Base-by-base conservation (phyloP, 2,329 filamentous ascomycete genomes). In the Botryotinia convoluta region DNA sequence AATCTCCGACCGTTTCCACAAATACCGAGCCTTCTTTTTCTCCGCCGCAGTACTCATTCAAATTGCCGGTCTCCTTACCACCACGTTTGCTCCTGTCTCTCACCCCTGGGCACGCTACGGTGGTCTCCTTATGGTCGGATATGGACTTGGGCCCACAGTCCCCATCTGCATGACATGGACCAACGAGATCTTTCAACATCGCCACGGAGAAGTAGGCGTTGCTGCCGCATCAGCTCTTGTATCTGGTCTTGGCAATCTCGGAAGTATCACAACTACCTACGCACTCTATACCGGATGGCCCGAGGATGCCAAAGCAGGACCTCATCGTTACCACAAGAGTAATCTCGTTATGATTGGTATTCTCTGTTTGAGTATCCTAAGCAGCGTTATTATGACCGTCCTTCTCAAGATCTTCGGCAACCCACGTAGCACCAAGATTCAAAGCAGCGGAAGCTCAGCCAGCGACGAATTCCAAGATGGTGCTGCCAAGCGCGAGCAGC, bases 101-200 rank as follows among this genome's bases (percentile, higher is more conserved):
- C 89, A 90, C 77, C 89, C 91, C 54, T 97, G 94, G 93, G 91
- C 93, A 2, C 90, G 94, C 60, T 97, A 97, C 80, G 93, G 92
- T 65, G 94, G 94, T 6, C 88, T 97, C n/a, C 84, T 97, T 69
- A 91, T 97, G 83, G 92, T 97, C 51, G 94, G 94, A 7, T 97
- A 97, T 79, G 94, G 94, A 0, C 90, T 97, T 2, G 94, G 94
- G 1, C 94, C 94, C 5, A 97, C 94, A 0, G 94, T 97, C 1
- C 94, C 94, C 18, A 95, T 95, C 79, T 95, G 93, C 82, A 97
- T 97, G 94, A 92, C 94, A 51, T 97, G 94, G 94, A 94, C 93
- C 45, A 93, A 90, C 75, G 93, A 97, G 83, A 92, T 97, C 79
- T 97, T 97, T 85, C 94, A 97, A 83, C 88, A 88, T 45, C 91